Base-by-base conservation (phyloP, 306 rosid species). In the Myrica gale region DNA sequence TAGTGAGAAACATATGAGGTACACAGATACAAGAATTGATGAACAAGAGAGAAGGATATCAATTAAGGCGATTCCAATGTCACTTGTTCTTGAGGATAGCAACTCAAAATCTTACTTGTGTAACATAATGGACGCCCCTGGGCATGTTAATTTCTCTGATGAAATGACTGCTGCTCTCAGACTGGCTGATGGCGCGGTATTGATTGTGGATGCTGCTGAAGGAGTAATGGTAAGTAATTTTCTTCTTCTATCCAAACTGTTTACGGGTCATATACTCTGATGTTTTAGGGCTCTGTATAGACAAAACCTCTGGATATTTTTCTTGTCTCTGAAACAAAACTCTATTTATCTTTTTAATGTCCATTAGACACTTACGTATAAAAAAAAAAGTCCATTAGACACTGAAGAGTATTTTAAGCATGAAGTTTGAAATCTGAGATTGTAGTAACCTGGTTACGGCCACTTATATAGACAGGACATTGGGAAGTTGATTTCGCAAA, bases 141-240 rank as follows among this genome's bases (percentile, higher is more conserved):
- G 99, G 23, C 99, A 95, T 87, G 95, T 91, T 57, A 95, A 95
- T 58, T 95, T 95, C 83, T 95, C 99, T 19, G 99, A 92, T 73
- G 99, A 95, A 80, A 92, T 95, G 97, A 92, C 99, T 54, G 99
- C 97, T 0, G 95, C 99, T 4, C 86, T 95, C 65, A 88, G 99
- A 79, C 99, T 95, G 43, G 96, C 97, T 0, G 99, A 95, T 48
- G 97, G 99, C 13, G 97, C 92, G 2, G 97, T 95, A 17, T 81
- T 95, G 85, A 81, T 95, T 45, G 99, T 95, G 21, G 99, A 95
- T 81, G 99, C 99, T 39, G 99, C 92, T 8, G 99, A 95, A 84
- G 99, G 99, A 72, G 96, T 95, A 47, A 92, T 95, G 99, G 99
- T 92, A 60, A 81, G 73, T 32, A 17, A 20, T 20, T 60, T 58